Evolutionary conservation across 2,329 filamentous ascomycete genomes (phyloP), one percentile per base, ranked within the genome.

Genomic region (Zymoseptoria crescenta): DNA sequence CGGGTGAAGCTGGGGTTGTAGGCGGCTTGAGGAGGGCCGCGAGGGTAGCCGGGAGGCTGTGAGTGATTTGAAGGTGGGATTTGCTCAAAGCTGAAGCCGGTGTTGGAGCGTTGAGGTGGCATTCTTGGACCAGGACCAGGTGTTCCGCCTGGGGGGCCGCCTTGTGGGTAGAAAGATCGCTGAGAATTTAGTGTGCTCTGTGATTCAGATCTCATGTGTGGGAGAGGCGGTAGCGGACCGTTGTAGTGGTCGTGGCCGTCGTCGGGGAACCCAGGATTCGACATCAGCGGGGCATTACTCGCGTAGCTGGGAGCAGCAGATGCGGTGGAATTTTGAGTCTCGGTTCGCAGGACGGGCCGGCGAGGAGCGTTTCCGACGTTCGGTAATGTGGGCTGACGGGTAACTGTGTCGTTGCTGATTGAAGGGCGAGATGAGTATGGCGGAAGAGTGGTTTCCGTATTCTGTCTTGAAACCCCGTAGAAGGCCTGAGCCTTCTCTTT

Each of bases 251-350:
- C 10, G 35, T 45, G n/a, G 35, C 16, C 35, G 10, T 45, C 7
- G 10, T 45, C 35, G 27, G 64, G 66, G 55, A 65, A 69, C 20
- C 84, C 85, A 5, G 85, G 84, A 60, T 82, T 78, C 19, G 76
- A 74, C 45, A 88, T 74, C 5, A 90, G 78, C 0, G 87, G 83
- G 7, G 83, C 80, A 61, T 86, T 83, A 2, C 87, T 85, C 10
- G 80, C 82, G 68, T 84, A 87, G 68, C 80, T 88, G 8, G 63
- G 64, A n/a, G 77, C 67, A 52, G 69, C 74, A 2, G 80, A 79
- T 59, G 72, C 77, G 29, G 74, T 74, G 0, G 87, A 87, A 19
- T 76, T 75, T 62, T 81, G 78, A 0, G 87, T 88, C 51, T 74
- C 68, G n/a, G 73, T 72, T 56, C 78, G 68, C 1, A 62, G 65